Conservation (phyloP, 2,329 filamentous ascomycete species). For the Alternaria viburni region DNA sequence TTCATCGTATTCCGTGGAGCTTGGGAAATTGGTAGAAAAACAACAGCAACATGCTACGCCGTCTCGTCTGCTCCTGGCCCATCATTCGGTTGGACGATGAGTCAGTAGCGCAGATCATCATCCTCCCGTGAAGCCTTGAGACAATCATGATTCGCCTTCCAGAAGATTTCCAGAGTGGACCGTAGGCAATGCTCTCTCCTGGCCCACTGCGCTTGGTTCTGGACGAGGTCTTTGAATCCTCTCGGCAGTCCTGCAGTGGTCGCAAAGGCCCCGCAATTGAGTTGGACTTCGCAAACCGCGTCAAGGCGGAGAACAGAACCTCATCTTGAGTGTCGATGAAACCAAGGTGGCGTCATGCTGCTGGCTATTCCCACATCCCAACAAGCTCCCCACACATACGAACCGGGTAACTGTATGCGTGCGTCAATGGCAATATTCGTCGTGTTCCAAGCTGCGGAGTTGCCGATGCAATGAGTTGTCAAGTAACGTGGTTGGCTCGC, state of each 20-base stretch:
- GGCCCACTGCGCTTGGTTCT: background rate
- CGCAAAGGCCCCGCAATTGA: background rate
- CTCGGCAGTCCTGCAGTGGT: background rate
- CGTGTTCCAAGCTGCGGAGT: background rate
- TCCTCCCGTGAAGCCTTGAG: slow-evolving; percentile 1
- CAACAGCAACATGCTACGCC: background rate
- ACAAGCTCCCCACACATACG: background rate
- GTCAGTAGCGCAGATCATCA: slow-evolving; percentile 10
- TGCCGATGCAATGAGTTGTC: slow-evolving; percentile 6
- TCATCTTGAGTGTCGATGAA: slow-evolving; percentile 2
- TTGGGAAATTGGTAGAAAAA: background rate
- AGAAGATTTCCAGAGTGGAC: slow-evolving; percentile 8
- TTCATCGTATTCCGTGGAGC: background rate
- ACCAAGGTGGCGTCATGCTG: slow-evolving; percentile 6
- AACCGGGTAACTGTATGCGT: background rate
- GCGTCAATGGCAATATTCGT: background rate
- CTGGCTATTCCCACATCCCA: background rate
- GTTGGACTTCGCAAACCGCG: slow-evolving; percentile 7
- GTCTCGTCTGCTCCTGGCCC: background rate
- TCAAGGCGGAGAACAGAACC: slow-evolving; percentile 8
- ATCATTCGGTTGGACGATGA: slow-evolving; percentile 2
- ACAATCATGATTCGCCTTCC: slow-evolving; percentile 5
- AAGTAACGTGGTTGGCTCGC: background rate
- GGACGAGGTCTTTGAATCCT: background rate
- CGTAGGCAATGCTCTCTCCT: background rate